These are phyloP conservation scores for Thyridium curvatum DNA, from an alignment of 2,329 filamentous ascomycete genomes.

Conservation along the genomic window DNA sequence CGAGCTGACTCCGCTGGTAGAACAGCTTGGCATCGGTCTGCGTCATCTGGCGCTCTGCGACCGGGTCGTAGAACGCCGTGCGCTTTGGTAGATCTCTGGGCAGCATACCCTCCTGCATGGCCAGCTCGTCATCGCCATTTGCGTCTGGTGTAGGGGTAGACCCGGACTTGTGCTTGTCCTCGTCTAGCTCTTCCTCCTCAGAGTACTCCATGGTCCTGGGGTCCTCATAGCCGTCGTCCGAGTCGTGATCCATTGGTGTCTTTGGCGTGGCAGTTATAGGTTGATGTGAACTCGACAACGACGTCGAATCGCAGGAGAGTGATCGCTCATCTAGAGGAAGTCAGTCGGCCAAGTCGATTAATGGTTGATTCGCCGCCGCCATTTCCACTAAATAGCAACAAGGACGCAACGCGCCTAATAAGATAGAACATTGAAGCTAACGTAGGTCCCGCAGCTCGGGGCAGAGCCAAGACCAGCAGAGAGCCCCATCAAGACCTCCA, in stretches of 20 bases:
- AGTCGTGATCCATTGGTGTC: conserved; percentile 23
- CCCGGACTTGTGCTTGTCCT: conserved; percentile 2
- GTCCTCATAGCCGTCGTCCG: conserved; percentile 28
- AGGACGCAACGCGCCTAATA: too few species aligned
- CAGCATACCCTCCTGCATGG: conserved; percentile 50
- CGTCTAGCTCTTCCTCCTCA: not conserved
- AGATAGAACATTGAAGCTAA: not conserved
- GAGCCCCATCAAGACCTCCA: not conserved
- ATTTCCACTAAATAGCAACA: conserved; percentile 1
- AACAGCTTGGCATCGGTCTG: conserved; percentile 93
- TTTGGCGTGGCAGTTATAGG: conserved; percentile 15
- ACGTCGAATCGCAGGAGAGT: conserved; percentile 18
- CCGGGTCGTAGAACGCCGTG: conserved; percentile 89
- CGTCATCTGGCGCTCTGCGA: conserved; percentile 89
- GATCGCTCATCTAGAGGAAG: conserved; percentile 12
- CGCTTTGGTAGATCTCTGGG: conserved; percentile 56
- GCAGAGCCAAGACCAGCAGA: not conserved
- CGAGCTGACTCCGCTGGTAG: conserved; percentile 81
- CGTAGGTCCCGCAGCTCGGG: not conserved
- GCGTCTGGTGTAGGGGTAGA: conserved; percentile 1
- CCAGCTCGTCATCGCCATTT: conserved; percentile 6
- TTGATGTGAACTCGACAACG: conserved; percentile 27
- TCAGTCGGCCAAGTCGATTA: conserved; percentile 1
- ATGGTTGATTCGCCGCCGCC: conserved; percentile 7
- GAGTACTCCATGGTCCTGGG: conserved; percentile 3